Evolutionary conservation across 306 rosid genomes (phyloP), one percentile per base, ranked within the genome.

Genomic region (Malus sieversii): DNA sequence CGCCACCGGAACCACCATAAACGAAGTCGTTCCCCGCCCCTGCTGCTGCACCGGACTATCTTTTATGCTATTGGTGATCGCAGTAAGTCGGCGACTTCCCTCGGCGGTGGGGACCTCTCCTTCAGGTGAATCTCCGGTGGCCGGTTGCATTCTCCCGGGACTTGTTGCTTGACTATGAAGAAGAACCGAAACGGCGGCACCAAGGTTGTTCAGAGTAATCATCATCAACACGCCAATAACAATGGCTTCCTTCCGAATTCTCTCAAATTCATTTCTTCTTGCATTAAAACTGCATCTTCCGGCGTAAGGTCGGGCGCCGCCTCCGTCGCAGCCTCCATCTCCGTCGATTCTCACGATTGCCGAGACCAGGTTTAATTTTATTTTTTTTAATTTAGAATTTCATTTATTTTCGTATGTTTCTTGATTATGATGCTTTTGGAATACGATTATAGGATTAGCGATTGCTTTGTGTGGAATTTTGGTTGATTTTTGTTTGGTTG

Each of bases 241-340:
- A 89, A 91, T 78, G 91, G 97, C 59, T 91, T 91, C 48, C 78
- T 94, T 63, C 97, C 98, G 13, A 87, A 84, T 87, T 94, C 98
- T 71, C 72, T 94, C 81, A 94, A 87, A 85, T 94, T 94, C 77
- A 90, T 94, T 4, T 94, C 98, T 6, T 92, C 96, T 66, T 94
- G 96, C 81, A 84, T 94, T 75, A 94, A 87, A 79, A 92, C 93
- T 33, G 98, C 98, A 66, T 92, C 98, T 61, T 87, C 97, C 61
- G 97, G 97, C 46, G 95, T 90, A 51, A 89, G 93, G 18, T 90
- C 97, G 1, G 98, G 96, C 75, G 80, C 92, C 72, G 90, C 93
- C 73, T 82, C 98, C 84, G 92, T 88, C 80, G 92, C 97, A 35
- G 88, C 97, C 44, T 90, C 97, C 44, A 90, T 94, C 71, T 78